Conservation (phyloP, 306 rosid genomes). For the Spatholobus suberectus region DNA sequence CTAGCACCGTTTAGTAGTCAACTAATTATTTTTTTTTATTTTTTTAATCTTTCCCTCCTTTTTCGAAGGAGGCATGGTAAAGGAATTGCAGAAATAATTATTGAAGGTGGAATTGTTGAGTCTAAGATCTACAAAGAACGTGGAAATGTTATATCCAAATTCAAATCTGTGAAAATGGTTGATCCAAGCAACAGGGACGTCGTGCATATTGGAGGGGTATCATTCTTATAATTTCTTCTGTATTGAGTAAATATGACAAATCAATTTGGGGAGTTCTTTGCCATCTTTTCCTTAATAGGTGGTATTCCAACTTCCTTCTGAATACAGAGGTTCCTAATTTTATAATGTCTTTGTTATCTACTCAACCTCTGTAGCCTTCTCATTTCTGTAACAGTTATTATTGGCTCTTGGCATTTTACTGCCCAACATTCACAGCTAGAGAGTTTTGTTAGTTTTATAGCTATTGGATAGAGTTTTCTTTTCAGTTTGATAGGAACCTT, state of each 20-base stretch:
- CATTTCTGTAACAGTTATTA: not conserved
- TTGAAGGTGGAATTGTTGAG: conserved; percentile 66
- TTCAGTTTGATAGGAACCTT: not conserved
- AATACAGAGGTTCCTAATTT: not conserved
- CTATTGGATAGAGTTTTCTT: not conserved
- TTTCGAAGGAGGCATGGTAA: conserved; percentile 56
- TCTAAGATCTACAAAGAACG: conserved; percentile 66
- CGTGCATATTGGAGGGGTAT: conserved; percentile 56
- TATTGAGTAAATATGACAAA: conserved; percentile 8
- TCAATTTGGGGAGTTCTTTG: not conserved
- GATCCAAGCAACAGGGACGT: conserved; percentile 64
- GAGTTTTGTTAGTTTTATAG: not conserved
- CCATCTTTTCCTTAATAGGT: conserved; percentile 17
- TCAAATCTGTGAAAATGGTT: conserved; percentile 68
- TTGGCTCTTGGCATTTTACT: conserved; percentile 2
- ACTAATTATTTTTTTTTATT: not conserved
- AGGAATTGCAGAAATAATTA: conserved; percentile 66
- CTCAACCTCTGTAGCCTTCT: not conserved
- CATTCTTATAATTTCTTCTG: not conserved
- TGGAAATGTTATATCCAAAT: conserved; percentile 53
- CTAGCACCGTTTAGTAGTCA: conserved; percentile 10
- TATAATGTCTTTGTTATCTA: not conserved
- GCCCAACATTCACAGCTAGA: not conserved
- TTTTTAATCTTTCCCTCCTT: not conserved
- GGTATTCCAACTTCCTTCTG: not conserved